phyloP scores from a whole-genome alignment of 768 basidiomycete genomes.

The Rhodotorula toruloides region DNA sequence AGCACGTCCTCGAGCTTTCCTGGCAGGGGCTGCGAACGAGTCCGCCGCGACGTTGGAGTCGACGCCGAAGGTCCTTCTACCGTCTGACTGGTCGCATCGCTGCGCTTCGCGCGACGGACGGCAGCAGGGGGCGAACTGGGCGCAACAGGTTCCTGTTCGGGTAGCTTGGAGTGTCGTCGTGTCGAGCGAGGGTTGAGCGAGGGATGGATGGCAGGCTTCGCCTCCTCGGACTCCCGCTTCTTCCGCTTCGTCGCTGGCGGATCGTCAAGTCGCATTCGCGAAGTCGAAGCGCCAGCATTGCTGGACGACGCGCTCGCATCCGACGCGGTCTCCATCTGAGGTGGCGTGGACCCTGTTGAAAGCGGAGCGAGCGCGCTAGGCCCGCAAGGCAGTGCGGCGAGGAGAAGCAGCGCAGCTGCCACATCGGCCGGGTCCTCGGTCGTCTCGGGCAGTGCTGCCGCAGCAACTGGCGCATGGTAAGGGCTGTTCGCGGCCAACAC shows the following conservation, averaged over 20 bases:
- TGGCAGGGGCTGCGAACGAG: slow-evolving; percentile 23
- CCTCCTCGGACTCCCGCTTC: neutral
- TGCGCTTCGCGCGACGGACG: neutral
- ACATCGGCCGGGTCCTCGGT: neutral
- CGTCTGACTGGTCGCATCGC: neutral
- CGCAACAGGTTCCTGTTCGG: too few species aligned
- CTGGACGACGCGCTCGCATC: slow-evolving; percentile 5
- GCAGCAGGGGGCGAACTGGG: too few species aligned
- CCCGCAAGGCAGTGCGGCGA: too few species aligned
- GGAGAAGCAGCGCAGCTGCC: slow-evolving; percentile 8
- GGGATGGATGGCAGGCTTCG: neutral
- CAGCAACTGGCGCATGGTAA: neutral
- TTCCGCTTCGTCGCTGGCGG: neutral
- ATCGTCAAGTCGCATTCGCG: neutral
- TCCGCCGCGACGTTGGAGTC: neutral
- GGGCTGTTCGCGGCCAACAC: neutral
- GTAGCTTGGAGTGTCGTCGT: slow-evolving; percentile 4
- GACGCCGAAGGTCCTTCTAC: neutral
- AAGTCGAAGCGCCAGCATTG: neutral
- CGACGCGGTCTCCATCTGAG: too few species aligned
- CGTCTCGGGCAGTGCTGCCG: neutral
- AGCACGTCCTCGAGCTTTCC: slow-evolving; percentile 29
- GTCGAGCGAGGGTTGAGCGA: slow-evolving; percentile 11
- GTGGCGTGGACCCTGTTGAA: neutral
- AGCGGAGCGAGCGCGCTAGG: too few species aligned